Percentiles rank a stretch among this genome's conserved stretches.
phyloP scores from a whole-genome alignment of 805 yeast species.

The Myxozyma neotropica region DNA sequence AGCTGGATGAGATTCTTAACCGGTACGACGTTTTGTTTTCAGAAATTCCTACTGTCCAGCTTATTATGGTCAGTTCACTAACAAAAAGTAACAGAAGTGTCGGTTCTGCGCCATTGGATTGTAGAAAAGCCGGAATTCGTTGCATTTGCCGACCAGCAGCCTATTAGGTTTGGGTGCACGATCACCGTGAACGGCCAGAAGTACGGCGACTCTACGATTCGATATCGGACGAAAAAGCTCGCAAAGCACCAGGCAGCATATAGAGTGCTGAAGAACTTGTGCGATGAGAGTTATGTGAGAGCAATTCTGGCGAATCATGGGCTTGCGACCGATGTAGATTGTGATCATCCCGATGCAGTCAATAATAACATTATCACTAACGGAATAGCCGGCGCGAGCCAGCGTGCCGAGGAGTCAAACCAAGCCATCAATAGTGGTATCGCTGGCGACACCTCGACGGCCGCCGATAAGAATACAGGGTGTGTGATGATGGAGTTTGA shows the following conservation, averaged over 20 bases:
- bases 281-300: background rate
- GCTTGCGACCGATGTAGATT: background rate
- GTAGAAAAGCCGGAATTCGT: background rate
- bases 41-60: background rate
- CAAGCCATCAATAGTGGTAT: no score
- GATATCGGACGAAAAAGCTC: background rate
- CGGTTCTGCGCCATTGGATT: background rate
- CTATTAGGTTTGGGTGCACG: background rate
- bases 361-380: no score
- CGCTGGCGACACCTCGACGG: no score
- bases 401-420: no score
- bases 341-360: no score
- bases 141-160: background rate
- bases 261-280: background rate
- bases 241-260: background rate
- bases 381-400: no score
- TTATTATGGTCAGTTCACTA: background rate
- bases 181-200: background rate
- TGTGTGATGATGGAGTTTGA: no score
- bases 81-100: background rate
- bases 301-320: background rate
- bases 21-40: background rate
- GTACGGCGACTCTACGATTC: background rate
- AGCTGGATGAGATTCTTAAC: background rate
- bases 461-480: no score